Evolutionary conservation across 2,329 filamentous ascomycete genomes (phyloP).

Genomic region (Zasmidium angulare): DNA sequence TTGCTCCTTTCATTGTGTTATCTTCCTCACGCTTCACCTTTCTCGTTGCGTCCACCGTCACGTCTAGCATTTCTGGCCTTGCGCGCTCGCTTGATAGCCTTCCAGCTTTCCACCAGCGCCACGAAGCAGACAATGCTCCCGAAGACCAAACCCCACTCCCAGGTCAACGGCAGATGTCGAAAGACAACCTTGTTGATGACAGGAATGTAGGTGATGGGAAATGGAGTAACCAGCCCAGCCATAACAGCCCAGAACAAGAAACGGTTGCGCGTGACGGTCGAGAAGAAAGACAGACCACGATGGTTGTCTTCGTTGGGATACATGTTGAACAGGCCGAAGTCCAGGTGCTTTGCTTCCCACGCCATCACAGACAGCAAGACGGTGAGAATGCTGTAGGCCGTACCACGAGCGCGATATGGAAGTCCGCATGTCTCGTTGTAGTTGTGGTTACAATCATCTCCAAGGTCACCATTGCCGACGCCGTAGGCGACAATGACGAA

Average conservation of each 20-base stretch:
- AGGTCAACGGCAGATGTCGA: conserved; percentile 43
- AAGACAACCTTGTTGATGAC: conserved; percentile 48
- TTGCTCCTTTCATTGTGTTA: no score
- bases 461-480: conserved; percentile 43
- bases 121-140: conserved; percentile 43
- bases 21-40: no score
- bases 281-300: conserved; percentile 23
- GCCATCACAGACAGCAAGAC: conserved; percentile 48
- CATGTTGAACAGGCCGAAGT: conserved; percentile 47
- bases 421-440: conserved; percentile 44
- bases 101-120: conserved; percentile 45
- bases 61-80: conserved; percentile 12
- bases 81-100: conserved; percentile 42
- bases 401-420: conserved; percentile 47
- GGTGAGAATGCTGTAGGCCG: conserved; percentile 47
- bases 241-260: conserved; percentile 46
- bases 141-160: conserved; percentile 49
- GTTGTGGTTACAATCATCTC: conserved; percentile 45
- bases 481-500: conserved; percentile 48
- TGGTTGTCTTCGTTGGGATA: conserved; percentile 36
- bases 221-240: conserved; percentile 44
- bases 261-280: conserved; percentile 35
- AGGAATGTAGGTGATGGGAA: conserved; percentile 48
- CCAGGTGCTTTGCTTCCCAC: conserved; percentile 50
- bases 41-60: not conserved